Base-by-base conservation (phyloP, 2,329 filamentous ascomycete species). In the Chrysosporium queenslandicum region DNA sequence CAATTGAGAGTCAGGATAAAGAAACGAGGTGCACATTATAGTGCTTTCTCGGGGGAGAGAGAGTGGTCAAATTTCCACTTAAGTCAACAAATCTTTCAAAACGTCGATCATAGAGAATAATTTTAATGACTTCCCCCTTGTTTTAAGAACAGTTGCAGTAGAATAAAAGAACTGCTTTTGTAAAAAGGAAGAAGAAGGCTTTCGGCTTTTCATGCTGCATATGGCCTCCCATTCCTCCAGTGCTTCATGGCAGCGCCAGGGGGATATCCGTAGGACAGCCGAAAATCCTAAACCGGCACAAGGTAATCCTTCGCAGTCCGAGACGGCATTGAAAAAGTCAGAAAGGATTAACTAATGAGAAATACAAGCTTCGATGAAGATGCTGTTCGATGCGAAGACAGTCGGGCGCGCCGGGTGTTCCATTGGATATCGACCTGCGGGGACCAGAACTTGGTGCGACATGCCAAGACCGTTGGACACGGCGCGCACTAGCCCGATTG, bases 121-220 rank as follows among this genome's bases (percentile, higher is more conserved):
- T 25, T 16, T 43, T 5, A 25, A n/a, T 41, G 2, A 41, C 21
- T 8, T 21, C 23, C 36, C 34, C 34, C 11, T 25, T 30, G 21
- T 14, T 20, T 8, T 25, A 21, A 46, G 16, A 40, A 30, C 36
- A 39, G 16, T 16, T 30, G 34, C 21, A 2, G 23, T 49, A 8
- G 23, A 30, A 21, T 21, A 14, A 34, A 21, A n/a, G 37, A 50
- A 42, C 25, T 42, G 37, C 20, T 41, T 40, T 41, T 14, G 36
- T 50, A 40, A 34, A n/a, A 37, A 40, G 16, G 23, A 20, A 36
- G 16, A 25, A 45, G 40, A 43, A 45, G 37, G n/a, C 14, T 27
- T 20, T 51, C 18, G 40, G 21, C 40, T 51, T 43, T 51, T 51
- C 40, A 51, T 51, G 49, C 40, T 23, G 37, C 3, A 29, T 5